Evolutionary conservation across 2,329 filamentous ascomycete genomes (phyloP).

Genomic region (Nemania diffusa): DNA sequence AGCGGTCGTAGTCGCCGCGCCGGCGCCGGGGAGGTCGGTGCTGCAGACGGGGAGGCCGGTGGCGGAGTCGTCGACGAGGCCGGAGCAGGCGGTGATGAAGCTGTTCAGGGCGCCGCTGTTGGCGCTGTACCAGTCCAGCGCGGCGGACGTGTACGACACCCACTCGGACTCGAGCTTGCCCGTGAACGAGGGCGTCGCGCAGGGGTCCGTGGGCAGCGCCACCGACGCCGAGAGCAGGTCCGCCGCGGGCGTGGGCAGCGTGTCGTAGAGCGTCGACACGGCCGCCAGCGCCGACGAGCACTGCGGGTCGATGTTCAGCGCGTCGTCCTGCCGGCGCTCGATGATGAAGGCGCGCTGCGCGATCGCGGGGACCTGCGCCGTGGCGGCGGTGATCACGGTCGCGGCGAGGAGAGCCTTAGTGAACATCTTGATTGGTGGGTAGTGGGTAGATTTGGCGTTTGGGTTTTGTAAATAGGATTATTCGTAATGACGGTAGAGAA

Average conservation of each 20-base stretch:
- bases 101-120: conserved; percentile 38
- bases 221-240: conserved; percentile 28
- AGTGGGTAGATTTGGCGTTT: background rate
- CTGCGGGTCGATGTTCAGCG: conserved; percentile 18
- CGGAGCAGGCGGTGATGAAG: conserved; percentile 38
- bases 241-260: conserved; percentile 38
- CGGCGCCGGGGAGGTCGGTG: conserved; percentile 7
- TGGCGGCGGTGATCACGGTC: conserved; percentile 35
- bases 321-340: conserved; percentile 33
- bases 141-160: conserved; percentile 38
- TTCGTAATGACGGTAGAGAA: background rate
- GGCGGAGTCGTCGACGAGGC: conserved; percentile 22
- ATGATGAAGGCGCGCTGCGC: conserved; percentile 39
- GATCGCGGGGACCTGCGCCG: conserved; percentile 36
- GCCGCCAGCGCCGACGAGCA: conserved; percentile 38
- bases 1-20: background rate
- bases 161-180: conserved; percentile 39
- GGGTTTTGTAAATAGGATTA: background rate
- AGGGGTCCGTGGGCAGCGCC: conserved; percentile 38
- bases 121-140: conserved; percentile 38
- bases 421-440: conserved; percentile 37
- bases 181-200: conserved; percentile 39
- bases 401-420: conserved; percentile 32
- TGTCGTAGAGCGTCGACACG: conserved; percentile 35
- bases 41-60: conserved; percentile 33